Base-by-base conservation (phyloP, 2,329 filamentous ascomycete genomes). In the Bipolaris gigantea region DNA sequence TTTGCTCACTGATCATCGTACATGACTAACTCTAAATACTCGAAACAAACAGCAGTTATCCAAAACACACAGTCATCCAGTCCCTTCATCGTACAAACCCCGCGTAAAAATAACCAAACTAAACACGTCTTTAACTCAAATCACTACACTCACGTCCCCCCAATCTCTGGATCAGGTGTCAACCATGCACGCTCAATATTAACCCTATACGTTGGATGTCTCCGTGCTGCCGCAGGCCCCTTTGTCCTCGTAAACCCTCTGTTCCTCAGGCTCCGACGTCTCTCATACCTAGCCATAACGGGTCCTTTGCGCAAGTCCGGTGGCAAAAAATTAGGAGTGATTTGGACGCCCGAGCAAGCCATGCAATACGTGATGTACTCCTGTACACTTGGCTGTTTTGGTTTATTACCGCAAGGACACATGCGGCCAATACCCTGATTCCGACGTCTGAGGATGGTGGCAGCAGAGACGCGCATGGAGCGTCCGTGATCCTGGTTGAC, bases 361-460 rank as follows among this genome's bases (percentile, higher is more conserved):
- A 44, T 10, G n/a, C 48, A 50, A 19, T 32, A 21, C 3, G 40
- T 44, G 3, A 50, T 50, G 5, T 50, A 50, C 13, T 50, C 48
- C 3, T 16, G 47, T 5, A 5, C 15, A 15, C n/a, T 44, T 15
- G 7, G 21, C n/a, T 1, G 2, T 6, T 46, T 38, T 16, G 40
- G 48, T 8, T 38, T 44, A 23, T 38, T 34, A 5, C 48, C 48
- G 33, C 48, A 50, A 6, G 40, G 40, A 23, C 48, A 44, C 33
- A 21, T 21, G 34, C 48, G 48, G 3, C 40, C 33, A 10, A 44
- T 36, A 7, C 33, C 23, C 2, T 36, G 25, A 16, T 3, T 2
- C 18, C 15, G 15, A n/a, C 39, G 32, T 10, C 4, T 16, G 9
- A 18, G 16, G 9, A 43, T 4, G 7, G 13, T 16, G 3, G 30